A percentile compares a stretch with the other conserved stretches of the same genome.
Evolutionary conservation across 257 asterid genomes (phyloP).

Genomic region (Lantana camara): DNA sequence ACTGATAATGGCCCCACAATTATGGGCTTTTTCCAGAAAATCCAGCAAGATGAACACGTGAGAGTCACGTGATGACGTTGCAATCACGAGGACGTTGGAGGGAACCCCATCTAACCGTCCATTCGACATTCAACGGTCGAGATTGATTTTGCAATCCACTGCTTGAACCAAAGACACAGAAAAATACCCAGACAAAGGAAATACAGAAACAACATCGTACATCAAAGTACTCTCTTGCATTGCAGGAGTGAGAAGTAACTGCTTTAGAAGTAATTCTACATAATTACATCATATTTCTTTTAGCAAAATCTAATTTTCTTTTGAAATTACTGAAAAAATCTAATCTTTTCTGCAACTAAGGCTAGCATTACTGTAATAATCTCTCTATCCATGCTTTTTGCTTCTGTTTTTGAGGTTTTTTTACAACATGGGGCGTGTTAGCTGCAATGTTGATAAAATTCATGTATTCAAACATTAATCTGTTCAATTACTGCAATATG

Average conservation of each 20-base stretch:
- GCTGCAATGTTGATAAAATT: neutral
- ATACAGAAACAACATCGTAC: neutral
- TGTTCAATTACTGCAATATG: neutral
- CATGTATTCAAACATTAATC: neutral
- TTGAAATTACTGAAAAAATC: neutral
- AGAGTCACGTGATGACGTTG: conserved; percentile 2
- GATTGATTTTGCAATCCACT: neutral
- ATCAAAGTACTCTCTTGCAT: neutral
- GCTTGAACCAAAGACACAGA: neutral
- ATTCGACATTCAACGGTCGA: conserved; percentile 19
- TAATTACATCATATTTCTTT: too few species aligned
- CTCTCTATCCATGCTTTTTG: neutral
- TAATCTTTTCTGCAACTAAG: neutral
- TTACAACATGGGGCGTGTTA: neutral
- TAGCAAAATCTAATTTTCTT: neutral
- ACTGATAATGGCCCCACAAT: neutral
- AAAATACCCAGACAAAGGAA: neutral
- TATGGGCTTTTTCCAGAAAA: neutral
- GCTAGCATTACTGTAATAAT: neutral
- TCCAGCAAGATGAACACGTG: neutral
- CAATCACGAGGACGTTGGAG: conserved; percentile 22
- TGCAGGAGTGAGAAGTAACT: neutral
- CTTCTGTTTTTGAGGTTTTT: neutral
- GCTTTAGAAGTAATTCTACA: too few species aligned
- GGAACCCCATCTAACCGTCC: conserved; percentile 27